Conservation (phyloP, 2,329 filamentous ascomycete genomes). For the Chrysoporthe austroafricana region DNA sequence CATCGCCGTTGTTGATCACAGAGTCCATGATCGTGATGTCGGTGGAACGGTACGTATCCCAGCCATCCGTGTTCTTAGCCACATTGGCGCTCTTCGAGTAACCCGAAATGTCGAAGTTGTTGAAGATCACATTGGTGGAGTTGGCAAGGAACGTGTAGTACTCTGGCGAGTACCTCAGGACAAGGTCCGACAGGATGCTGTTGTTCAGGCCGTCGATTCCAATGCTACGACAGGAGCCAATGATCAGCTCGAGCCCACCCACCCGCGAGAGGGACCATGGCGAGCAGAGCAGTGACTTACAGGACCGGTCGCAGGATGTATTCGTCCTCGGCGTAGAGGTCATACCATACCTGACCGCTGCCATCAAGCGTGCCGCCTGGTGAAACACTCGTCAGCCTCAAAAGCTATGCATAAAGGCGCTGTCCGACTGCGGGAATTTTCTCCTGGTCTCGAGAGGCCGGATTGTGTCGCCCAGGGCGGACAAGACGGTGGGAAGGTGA, state of each 20-base stretch:
- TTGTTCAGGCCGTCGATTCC: constrained; percentile 61
- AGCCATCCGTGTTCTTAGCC: constrained; percentile 69
- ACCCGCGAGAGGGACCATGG: too few relatives aligned
- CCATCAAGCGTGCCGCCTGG: constrained; percentile 54
- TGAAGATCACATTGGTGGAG: constrained; percentile 62
- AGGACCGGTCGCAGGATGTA: constrained; percentile 64
- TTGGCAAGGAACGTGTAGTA: constrained; percentile 69
- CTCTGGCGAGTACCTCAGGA: constrained; percentile 57
- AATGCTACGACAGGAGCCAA: constrained; percentile 37
- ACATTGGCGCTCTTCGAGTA: constrained; percentile 52
- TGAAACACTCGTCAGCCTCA: constrained; percentile 21
- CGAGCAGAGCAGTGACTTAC: constrained; percentile 15
- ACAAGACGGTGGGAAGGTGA: background rate
- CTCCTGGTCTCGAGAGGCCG: background rate
- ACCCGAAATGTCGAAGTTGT: constrained; percentile 63
- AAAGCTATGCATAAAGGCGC: constrained; percentile 16
- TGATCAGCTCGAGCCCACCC: constrained; percentile 10
- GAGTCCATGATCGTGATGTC: constrained; percentile 68
- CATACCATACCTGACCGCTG: constrained; percentile 68
- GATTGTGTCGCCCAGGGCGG: too few relatives aligned
- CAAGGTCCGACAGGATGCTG: constrained; percentile 60
- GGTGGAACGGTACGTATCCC: constrained; percentile 62
- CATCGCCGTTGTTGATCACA: constrained; percentile 67
- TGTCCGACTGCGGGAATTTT: constrained; percentile 4
- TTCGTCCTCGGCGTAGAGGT: constrained; percentile 60